phyloP scores from a whole-genome alignment of 2,329 filamentous ascomycete genomes.

The Penicillium sp. region DNA sequence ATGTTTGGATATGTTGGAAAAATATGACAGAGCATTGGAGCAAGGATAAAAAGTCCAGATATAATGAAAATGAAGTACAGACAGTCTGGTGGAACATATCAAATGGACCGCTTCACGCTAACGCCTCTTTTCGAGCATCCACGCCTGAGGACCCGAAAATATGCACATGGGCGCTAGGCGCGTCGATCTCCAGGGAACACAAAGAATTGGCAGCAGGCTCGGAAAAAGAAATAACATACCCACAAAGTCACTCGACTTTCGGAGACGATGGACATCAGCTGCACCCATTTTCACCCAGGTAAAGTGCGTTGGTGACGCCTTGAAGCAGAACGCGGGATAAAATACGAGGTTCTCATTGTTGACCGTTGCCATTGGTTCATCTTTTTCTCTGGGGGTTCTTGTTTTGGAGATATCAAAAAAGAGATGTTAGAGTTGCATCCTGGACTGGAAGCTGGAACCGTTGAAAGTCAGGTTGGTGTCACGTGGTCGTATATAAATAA shows the following conservation, averaged over 20 bases:
- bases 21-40: background rate
- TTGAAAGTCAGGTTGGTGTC: background rate
- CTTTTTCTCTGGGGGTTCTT: conserved; percentile 15
- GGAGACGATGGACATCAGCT: conserved; percentile 55
- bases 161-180: background rate
- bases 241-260: conserved; percentile 50
- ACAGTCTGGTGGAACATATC: background rate
- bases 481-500: conserved; percentile 4
- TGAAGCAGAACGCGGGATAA: conserved; percentile 62
- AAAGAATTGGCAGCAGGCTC: background rate
- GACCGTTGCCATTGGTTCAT: conserved; percentile 31
- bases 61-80: background rate
- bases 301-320: conserved; percentile 60
- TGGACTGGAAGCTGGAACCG: background rate
- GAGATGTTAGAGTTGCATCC: background rate
- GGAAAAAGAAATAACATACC: conserved; percentile 40
- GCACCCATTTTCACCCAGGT: conserved; percentile 63
- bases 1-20: background rate
- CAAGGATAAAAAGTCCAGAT: background rate
- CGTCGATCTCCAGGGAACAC: background rate
- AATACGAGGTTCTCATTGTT: conserved; percentile 38
- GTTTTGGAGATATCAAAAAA: background rate
- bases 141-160: background rate
- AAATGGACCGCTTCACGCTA: background rate
- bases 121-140: background rate